Evolutionary conservation across 2,329 filamentous ascomycete species (phyloP).

Genomic region (Cladosporium sp.): DNA sequence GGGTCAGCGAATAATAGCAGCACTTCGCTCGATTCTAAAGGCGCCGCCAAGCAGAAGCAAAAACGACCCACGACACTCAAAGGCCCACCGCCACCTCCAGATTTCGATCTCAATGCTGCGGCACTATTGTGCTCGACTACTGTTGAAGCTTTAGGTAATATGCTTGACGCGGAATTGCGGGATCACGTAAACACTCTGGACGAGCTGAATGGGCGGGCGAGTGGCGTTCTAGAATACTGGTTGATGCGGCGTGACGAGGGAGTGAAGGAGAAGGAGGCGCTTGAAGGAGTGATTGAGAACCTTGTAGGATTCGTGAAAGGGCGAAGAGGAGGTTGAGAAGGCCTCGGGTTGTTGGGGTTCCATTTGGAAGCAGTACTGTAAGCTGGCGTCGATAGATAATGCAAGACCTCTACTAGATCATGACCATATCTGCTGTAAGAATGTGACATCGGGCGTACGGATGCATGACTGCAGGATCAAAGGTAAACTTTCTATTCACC

Average conservation of each 20-base stretch:
- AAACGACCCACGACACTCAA: conserved; percentile 13
- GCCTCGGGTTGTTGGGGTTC: too few species aligned
- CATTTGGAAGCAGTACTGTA: too few species aligned
- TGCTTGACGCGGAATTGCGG: conserved; percentile 71
- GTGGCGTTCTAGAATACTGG: conserved; percentile 82
- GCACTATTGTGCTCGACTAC: conserved; percentile 78
- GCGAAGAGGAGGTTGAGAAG: conserved; percentile 49
- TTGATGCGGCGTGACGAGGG: conserved; percentile 79
- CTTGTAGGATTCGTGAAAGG: conserved; percentile 64
- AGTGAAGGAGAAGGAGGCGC: conserved; percentile 83
- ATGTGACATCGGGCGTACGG: too few species aligned
- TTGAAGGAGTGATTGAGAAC: conserved; percentile 96
- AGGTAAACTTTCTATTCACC: too few species aligned
- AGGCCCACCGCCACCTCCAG: conserved; percentile 60
- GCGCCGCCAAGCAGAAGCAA: conserved; percentile 18
- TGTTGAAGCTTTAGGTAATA: conserved; percentile 71
- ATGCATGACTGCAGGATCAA: too few species aligned
- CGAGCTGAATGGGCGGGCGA: conserved; percentile 64
- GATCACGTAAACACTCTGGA: conserved; percentile 66
- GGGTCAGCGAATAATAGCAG: conserved; percentile 25
- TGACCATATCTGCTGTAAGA: too few species aligned
- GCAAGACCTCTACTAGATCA: too few species aligned
- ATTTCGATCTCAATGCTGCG: conserved; percentile 73
- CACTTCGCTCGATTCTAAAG: conserved; percentile 30
- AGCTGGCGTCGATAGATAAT: too few species aligned